Base-by-base conservation (phyloP, 352 stramenopile genomes). In the Pythium periplocum region DNA sequence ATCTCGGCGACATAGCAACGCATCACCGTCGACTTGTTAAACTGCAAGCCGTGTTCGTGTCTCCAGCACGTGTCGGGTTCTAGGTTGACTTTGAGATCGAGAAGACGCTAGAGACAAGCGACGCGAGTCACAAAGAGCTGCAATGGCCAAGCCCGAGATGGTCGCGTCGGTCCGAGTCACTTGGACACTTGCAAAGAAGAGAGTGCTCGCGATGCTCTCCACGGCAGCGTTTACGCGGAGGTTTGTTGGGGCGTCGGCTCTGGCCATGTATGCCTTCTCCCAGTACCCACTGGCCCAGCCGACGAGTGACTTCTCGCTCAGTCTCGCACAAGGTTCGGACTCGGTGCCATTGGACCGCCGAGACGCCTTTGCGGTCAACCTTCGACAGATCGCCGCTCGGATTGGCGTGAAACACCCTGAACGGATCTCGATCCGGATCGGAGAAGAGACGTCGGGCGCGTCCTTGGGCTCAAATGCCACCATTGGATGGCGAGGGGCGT, bases 341-440 rank as follows among this genome's bases (percentile, higher is more conserved):
- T 73, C 75, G 6, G 64, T 87, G 31, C 53, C 79, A 54, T 59
- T 93, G 45, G 68, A 82, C 17, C 61, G 61, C 0, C 60, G 61
- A 4, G 83, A 91, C 47, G 53, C 73, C 2, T 90, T 91, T 48
- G 80, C 81, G 10, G 42, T 78, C 39, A 81, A 90, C 35, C 73
- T 88, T 36, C 75, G 78, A 10, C 49, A 70, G 7, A 73, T 93
- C 42, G 83, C 83, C 6, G 69, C 68, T 0, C 67, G 70, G 1
- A 65, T 90, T 30, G 83, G 83, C 4, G 76, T 93, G 6, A 81
- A 79, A 51, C 71, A 87, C 45, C 77, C 80, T 1, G 75, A 86
- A 50, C 69, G 71, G 12, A 55, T 93, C n/a, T 78, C 73, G 35
- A 78, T 93, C 43, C 78, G 70, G 9, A 66, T 93, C 9, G 74